These are phyloP conservation scores for Alternaria arbusti DNA, from an alignment of 2,329 filamentous ascomycete genomes.

Conservation along the genomic window DNA sequence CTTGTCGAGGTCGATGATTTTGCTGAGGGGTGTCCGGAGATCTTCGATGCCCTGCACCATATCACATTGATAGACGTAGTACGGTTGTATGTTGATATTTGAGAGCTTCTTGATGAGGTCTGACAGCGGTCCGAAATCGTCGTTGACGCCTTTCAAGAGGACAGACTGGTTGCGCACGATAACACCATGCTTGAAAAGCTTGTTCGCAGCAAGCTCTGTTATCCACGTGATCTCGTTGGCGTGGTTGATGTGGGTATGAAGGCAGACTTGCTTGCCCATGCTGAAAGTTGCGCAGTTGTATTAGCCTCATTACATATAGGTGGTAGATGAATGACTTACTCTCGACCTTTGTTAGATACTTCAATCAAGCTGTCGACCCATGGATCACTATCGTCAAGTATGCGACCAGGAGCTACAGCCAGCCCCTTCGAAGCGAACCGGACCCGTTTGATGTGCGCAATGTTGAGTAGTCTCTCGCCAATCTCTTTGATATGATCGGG, in stretches of 20 bases:
- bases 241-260: conserved; percentile 72
- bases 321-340: conserved; percentile 15
- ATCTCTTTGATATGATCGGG: conserved; percentile 61
- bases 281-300: not conserved
- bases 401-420: conserved; percentile 63
- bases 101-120: conserved; percentile 61
- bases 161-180: conserved; percentile 68
- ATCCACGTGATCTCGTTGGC: conserved; percentile 68
- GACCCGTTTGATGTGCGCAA: conserved; percentile 65
- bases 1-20: conserved; percentile 64
- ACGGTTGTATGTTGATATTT: conserved; percentile 66
- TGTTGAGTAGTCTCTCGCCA: conserved; percentile 60
- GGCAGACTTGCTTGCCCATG: conserved; percentile 64
- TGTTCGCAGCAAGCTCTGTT: conserved; percentile 59
- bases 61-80: conserved; percentile 71
- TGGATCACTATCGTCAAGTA: conserved; percentile 59
- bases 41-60: conserved; percentile 68
- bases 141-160: conserved; percentile 65
- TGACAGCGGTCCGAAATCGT: conserved; percentile 60
- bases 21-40: conserved; percentile 65
- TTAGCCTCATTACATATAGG: not conserved
- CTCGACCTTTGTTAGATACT: conserved; percentile 58
- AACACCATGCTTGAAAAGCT: conserved; percentile 59
- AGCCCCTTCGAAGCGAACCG: conserved; percentile 69
- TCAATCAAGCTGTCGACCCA: conserved; percentile 63